These are phyloP conservation scores for Verbena officinalis DNA, from an alignment of 257 asterid species.

Conservation along the genomic window DNA sequence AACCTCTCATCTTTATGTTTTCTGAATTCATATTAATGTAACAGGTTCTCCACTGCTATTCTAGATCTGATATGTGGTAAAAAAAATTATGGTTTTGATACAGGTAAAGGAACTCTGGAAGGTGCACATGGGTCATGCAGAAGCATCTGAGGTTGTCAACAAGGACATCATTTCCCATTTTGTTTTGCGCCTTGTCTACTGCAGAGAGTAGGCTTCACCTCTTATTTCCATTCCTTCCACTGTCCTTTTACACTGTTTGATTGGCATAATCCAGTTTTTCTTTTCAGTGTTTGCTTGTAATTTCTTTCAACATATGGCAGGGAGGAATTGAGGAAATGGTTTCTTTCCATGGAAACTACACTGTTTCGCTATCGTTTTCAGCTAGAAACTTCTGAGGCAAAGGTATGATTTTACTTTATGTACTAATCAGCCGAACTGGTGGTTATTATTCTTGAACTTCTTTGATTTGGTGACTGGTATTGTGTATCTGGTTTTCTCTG, in stretches of 20 bases:
- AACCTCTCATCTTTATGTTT: not conserved
- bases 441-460: constrained; percentile 19
- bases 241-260: constrained; percentile 9
- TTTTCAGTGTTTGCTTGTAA: constrained; percentile 19
- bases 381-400: constrained; percentile 53
- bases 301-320: constrained; percentile 37
- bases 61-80: not conserved
- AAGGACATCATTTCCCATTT: constrained; percentile 94
- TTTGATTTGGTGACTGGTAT: constrained; percentile 28
- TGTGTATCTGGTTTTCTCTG: constrained; percentile 21
- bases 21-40: not conserved
- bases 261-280: constrained; percentile 2
- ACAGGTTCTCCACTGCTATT: not conserved
- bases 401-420: constrained; percentile 53
- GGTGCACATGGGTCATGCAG: constrained; percentile 67
- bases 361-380: constrained; percentile 81
- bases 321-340: constrained; percentile 92
- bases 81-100: constrained; percentile 10
- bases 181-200: constrained; percentile 90
- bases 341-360: constrained; percentile 87
- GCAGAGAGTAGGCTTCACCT: constrained; percentile 75
- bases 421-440: constrained; percentile 6
- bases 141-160: constrained; percentile 56
- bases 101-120: constrained; percentile 69
- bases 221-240: not conserved